phyloP scores from a whole-genome alignment of 495 filamentous ascomycete genomes.

The Penicillium desertorum region DNA sequence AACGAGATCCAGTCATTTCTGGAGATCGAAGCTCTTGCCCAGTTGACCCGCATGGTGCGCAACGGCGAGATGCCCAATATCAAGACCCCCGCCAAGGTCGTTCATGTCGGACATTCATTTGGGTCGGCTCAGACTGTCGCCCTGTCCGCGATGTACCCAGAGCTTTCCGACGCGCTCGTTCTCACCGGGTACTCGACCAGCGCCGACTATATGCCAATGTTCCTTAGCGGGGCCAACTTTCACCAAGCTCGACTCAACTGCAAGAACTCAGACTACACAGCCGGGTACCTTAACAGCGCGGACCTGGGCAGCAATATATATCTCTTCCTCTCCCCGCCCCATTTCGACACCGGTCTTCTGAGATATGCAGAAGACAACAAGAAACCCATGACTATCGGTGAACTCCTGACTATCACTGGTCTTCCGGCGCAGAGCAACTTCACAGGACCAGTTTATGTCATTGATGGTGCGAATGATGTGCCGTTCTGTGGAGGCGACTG shows the following conservation, averaged over 20 bases:
- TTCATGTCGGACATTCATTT: slow-evolving; percentile 56
- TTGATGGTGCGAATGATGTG: slow-evolving; percentile 48
- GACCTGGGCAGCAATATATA: slow-evolving; percentile 38
- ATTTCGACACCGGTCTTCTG: slow-evolving; percentile 49
- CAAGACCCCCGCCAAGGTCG: slow-evolving; percentile 46
- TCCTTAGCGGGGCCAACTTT: slow-evolving; percentile 46
- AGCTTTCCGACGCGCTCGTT: slow-evolving; percentile 54
- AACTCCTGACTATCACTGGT: slow-evolving; percentile 44
- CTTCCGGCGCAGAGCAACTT: slow-evolving; percentile 33
- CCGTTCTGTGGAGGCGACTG: slow-evolving; percentile 57
- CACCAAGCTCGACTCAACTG: slow-evolving; percentile 44
- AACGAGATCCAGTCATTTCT: slow-evolving; percentile 52
- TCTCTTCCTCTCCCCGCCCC: slow-evolving; percentile 46
- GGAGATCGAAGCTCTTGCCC: slow-evolving; percentile 51
- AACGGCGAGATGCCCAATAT: slow-evolving; percentile 28
- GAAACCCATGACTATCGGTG: slow-evolving; percentile 51
- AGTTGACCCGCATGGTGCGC: slow-evolving; percentile 50
- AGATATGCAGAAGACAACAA: slow-evolving; percentile 43
- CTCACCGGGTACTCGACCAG: slow-evolving; percentile 57
- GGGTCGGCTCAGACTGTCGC: slow-evolving; percentile 43
- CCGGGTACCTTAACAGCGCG: slow-evolving; percentile 49
- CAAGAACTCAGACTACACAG: slow-evolving; percentile 33
- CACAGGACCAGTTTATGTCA: slow-evolving; percentile 48
- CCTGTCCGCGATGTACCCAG: slow-evolving; percentile 49
- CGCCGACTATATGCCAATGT: slow-evolving; percentile 31